A percentile compares a stretch with the other conserved stretches of the same genome.
phyloP scores from a whole-genome alignment of 2,329 filamentous ascomycete species.

The Aspergillus sergii region DNA sequence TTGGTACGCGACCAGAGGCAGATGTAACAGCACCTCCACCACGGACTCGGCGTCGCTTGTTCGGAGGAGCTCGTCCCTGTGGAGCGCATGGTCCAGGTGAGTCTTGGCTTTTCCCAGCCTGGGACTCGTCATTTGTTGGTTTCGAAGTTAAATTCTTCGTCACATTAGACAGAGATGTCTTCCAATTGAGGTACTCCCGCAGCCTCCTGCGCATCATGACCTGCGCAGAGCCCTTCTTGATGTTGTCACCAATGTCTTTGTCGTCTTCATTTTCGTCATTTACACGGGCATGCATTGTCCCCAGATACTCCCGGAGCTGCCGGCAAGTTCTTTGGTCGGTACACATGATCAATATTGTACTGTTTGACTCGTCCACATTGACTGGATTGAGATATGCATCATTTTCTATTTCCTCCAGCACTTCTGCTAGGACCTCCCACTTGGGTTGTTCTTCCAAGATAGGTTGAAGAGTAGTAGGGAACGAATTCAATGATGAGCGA shows the following conservation, averaged over 20 bases:
- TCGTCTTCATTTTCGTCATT: constrained; percentile 44
- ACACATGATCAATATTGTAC: constrained; percentile 95
- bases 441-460: constrained; percentile 94
- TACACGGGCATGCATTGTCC: constrained; percentile 78
- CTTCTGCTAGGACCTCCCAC: constrained; percentile 85
- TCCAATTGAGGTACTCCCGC: constrained; percentile 87
- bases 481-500: constrained; percentile 48
- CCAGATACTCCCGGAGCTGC: constrained; percentile 87
- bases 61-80: constrained; percentile 69
- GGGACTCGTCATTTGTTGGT: constrained; percentile 26
- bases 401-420: constrained; percentile 89
- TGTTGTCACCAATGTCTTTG: constrained; percentile 51
- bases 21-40: constrained; percentile 70
- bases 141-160: constrained; percentile 55
- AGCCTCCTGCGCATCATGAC: constrained; percentile 91
- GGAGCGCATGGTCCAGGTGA: constrained; percentile 22
- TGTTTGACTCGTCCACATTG: constrained; percentile 79
- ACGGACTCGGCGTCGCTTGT: constrained; percentile 82
- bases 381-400: constrained; percentile 83
- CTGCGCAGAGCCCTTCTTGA: constrained; percentile 69
- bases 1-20: constrained; percentile 65
- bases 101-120: constrained; percentile 24
- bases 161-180: constrained; percentile 82
- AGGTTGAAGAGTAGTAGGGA: constrained; percentile 68
- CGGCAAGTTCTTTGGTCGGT: constrained; percentile 81